Evolutionary conservation across 257 asterid species (phyloP).

Genomic region (Solanum sitiens): DNA sequence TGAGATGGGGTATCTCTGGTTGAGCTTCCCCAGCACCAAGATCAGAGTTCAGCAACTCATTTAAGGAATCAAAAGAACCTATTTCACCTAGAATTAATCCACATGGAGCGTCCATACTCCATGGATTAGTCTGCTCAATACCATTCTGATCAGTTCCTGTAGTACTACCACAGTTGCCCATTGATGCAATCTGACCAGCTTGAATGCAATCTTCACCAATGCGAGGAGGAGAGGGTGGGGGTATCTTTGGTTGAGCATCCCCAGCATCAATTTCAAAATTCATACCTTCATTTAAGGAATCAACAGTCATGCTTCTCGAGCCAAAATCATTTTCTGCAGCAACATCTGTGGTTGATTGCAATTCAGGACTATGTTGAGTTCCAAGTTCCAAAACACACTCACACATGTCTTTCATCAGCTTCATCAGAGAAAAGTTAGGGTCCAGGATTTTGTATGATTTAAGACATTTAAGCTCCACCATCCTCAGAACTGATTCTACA

Average conservation of each 20-base stretch:
- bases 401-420: constrained; percentile 53
- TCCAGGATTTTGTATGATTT: constrained; percentile 26
- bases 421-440: constrained; percentile 31
- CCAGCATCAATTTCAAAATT: constrained; percentile 20
- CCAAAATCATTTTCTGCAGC: background rate
- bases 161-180: constrained; percentile 13
- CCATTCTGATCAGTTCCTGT: constrained; percentile 17
- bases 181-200: constrained; percentile 14
- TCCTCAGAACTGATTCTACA: constrained; percentile 32
- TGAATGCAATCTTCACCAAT: constrained; percentile 16
- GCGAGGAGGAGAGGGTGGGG: constrained; percentile 17
- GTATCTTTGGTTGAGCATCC: constrained; percentile 11
- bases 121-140: constrained; percentile 18
- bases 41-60: constrained; percentile 13
- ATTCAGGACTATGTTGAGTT: constrained; percentile 17
- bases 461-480: constrained; percentile 41
- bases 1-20: constrained; percentile 12
- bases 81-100: constrained; percentile 26
- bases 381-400: constrained; percentile 34
- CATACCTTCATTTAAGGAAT: constrained; percentile 11
- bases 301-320: constrained; percentile 2
- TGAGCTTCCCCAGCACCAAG: constrained; percentile 16
- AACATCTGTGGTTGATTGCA: constrained; percentile 7
- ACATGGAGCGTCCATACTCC: constrained; percentile 28
- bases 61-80: constrained; percentile 20